Evolutionary conservation across 495 filamentous ascomycete genomes (phyloP), one percentile per base, ranked within the genome.

Genomic region (Hypoxylon trugodes): DNA sequence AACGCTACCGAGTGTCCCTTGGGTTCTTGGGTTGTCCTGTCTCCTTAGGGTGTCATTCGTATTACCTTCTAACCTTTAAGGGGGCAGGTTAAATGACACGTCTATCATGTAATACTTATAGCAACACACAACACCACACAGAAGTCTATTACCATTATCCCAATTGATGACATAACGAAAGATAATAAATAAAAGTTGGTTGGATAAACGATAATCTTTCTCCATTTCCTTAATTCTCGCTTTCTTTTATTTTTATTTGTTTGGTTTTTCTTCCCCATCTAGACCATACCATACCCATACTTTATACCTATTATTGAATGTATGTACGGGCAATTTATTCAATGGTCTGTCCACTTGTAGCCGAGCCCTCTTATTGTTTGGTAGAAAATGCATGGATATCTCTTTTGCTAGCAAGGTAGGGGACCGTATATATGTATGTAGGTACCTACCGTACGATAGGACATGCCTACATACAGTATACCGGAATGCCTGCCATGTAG

Each of bases 351-450:
- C 61, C 48, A n/a, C 48, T 24, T 42, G 54, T 54, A 59, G 61
- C 61, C 61, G 43, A 53, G 61, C 47, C 10, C 16, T 47, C 40
- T 41, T 38, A 41, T 59, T 41, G 48, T 65, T 48, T 59, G 46
- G 52, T 50, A 57, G n/a, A n/a, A n/a, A 49, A 41, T 50, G 56
- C 46, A 59, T 47, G 53, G 24, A 59, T 35, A 59, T 59, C 45
- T 50, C 21, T 41, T n/a, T 32, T 25, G 15, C 40, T 26, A n/a
- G 43, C 15, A 8, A 48, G 26, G 26, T 48, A 55, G 15, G 15
- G 36, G 35, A 35, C 51, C 37, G n/a, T n/a, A n/a, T 40, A 38
- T 18, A 33, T 57, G 47, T 40, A 21, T 46, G 46, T 10, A 22
- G 22, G 5, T 30, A 30, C 5, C 28, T 52, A 45, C 19, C 19